phyloP scores from a whole-genome alignment of 2,329 filamentous ascomycete genomes.

The Monosporascus sp. region DNA sequence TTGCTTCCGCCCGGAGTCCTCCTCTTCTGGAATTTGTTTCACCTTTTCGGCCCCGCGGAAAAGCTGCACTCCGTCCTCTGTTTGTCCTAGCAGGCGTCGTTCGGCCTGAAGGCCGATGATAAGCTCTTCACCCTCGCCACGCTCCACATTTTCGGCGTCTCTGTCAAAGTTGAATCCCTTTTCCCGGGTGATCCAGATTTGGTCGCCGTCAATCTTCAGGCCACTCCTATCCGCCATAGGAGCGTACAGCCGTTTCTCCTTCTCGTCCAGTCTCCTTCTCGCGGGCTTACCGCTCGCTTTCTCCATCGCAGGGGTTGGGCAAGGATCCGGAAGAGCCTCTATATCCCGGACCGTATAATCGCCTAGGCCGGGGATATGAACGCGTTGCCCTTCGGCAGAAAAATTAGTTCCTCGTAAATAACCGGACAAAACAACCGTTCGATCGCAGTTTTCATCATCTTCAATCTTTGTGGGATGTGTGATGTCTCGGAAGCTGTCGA shows the following conservation, averaged over 20 bases:
- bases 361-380: slow-evolving; percentile 89
- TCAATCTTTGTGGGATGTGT: slow-evolving; percentile 91
- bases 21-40: slow-evolving; percentile 50
- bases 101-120: slow-evolving; percentile 86
- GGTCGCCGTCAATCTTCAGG: slow-evolving; percentile 92
- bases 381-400: slow-evolving; percentile 72
- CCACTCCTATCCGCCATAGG: slow-evolving; percentile 98
- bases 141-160: slow-evolving; percentile 62
- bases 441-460: slow-evolving; percentile 81
- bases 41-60: slow-evolving; percentile 75
- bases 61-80: slow-evolving; percentile 74
- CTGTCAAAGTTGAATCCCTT: slow-evolving; percentile 72
- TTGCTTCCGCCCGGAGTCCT: slow-evolving; percentile 57
- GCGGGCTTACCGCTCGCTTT: slow-evolving; percentile 80
- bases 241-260: slow-evolving; percentile 92
- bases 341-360: slow-evolving; percentile 81
- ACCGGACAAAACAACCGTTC: slow-evolving; percentile 84
- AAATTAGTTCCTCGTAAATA: slow-evolving; percentile 96
- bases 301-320: slow-evolving; percentile 87
- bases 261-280: slow-evolving; percentile 80
- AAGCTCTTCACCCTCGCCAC: slow-evolving; percentile 91
- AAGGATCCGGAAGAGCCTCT: slow-evolving; percentile 87
- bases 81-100: slow-evolving; percentile 74
- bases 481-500: slow-evolving; percentile 91
- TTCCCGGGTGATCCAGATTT: slow-evolving; percentile 77